Conservation (phyloP, 176 grass and related monocot species). For the Miscanthus lutarioriparius region DNA sequence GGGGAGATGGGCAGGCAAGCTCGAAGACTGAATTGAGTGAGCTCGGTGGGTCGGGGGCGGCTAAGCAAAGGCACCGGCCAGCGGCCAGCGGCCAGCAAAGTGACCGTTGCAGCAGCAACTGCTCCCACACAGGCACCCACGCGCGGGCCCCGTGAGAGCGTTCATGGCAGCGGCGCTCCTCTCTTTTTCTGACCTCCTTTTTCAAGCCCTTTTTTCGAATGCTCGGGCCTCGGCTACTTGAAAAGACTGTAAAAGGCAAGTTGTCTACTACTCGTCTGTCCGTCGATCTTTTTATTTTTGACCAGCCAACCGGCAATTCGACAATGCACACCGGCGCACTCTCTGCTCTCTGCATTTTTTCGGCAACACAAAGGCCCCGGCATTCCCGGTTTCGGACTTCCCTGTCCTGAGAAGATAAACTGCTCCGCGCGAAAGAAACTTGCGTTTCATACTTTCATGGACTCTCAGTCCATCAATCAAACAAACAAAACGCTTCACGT, state of each 20-base stretch:
- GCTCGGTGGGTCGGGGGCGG: background rate
- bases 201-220: background rate
- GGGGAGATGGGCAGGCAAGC: background rate
- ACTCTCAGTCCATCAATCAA: too few relatives aligned
- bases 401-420: too few relatives aligned
- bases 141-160: conserved; percentile 16
- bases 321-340: background rate
- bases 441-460: too few relatives aligned
- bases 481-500: too few relatives aligned
- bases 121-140: background rate
- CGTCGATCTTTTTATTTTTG: background rate
- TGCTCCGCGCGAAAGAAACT: too few relatives aligned
- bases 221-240: background rate
- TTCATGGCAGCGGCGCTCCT: background rate
- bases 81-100: background rate
- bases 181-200: background rate
- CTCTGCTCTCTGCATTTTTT: background rate
- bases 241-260: background rate
- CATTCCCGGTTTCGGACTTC: background rate
- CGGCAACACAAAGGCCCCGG: too few relatives aligned
- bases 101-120: conserved; percentile 39
- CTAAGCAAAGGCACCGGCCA: background rate
- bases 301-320: background rate
- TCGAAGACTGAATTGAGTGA: background rate
- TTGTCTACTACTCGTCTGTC: background rate